Conservation (phyloP, 371 early-diverging fungal genomes). For the Capillidium heterosporum region DNA sequence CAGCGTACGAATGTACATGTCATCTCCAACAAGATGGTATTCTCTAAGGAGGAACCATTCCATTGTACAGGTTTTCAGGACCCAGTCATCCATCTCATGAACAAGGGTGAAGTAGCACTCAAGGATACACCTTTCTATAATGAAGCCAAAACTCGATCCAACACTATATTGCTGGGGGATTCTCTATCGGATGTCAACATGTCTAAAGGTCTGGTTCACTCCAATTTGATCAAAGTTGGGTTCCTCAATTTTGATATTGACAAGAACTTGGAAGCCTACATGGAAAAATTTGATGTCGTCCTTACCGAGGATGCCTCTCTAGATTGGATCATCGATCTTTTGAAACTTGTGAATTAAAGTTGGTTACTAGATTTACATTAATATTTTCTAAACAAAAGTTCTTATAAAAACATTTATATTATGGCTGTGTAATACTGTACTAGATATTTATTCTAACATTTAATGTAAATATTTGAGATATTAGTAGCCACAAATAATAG, state of each 20-base stretch:
- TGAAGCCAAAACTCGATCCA: constrained; percentile 18
- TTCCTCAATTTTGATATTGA: constrained; percentile 49
- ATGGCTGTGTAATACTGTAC: too few relatives aligned
- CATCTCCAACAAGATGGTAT: constrained; percentile 52
- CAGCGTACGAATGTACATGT: constrained; percentile 38
- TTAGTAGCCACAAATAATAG: too few relatives aligned
- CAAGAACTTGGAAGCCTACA: constrained; percentile 21
- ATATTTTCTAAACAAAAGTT: too few relatives aligned
- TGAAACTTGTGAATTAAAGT: neutral
- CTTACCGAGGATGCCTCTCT: constrained; percentile 37
- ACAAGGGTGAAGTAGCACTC: constrained; percentile 46
- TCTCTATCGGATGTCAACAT: constrained; percentile 54
- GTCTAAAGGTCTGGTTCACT: constrained; percentile 36
- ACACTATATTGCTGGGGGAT: constrained; percentile 55
- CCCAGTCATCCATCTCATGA: constrained; percentile 54
- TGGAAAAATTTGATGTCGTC: constrained; percentile 47
- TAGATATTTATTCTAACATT: too few relatives aligned
- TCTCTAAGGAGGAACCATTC: constrained; percentile 20
- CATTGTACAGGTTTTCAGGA: constrained; percentile 32
- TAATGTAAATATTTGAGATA: too few relatives aligned
- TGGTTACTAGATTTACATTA: too few relatives aligned
- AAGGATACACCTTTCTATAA: constrained; percentile 20
- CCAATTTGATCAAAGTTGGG: constrained; percentile 39
- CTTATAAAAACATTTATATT: too few relatives aligned
- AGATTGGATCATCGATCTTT: constrained; percentile 18